Percentiles rank a stretch among this genome's conserved stretches.
phyloP scores from a whole-genome alignment of 2,329 filamentous ascomycete genomes.

The Aspergillus latus region DNA sequence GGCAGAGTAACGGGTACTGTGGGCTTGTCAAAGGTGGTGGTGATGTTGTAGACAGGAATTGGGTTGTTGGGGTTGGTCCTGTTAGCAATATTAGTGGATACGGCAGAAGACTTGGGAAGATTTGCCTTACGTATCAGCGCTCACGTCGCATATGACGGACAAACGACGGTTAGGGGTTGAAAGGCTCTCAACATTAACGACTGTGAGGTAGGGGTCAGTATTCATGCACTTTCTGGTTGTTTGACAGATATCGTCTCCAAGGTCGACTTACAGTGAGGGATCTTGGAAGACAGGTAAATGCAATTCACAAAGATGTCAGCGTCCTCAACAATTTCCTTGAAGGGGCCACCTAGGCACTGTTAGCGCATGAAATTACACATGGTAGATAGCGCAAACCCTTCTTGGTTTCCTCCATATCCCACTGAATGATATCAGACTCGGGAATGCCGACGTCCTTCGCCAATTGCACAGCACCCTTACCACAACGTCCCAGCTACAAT shows the following conservation, averaged over 20 bases:
- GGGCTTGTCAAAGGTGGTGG: conserved; percentile 85
- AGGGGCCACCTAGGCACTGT: conserved; percentile 61
- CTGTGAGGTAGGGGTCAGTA: neutral
- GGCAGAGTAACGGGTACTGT: conserved; percentile 67
- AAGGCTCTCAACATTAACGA: conserved; percentile 71
- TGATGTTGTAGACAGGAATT: conserved; percentile 74
- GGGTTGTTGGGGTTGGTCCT: conserved; percentile 52
- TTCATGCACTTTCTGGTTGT: neutral
- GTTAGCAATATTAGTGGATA: conserved; percentile 8
- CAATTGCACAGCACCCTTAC: conserved; percentile 78
- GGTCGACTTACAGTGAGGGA: conserved; percentile 61
- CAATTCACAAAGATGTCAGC: conserved; percentile 78
- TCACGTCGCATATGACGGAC: conserved; percentile 76
- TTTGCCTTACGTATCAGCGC: conserved; percentile 40
- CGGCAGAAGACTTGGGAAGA: neutral
- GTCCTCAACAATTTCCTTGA: conserved; percentile 70
- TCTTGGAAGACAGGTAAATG: conserved; percentile 79
- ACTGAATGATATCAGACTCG: conserved; percentile 66
- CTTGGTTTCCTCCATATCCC: conserved; percentile 79
- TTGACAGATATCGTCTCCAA: neutral
- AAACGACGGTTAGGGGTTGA: conserved; percentile 68
- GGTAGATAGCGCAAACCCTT: conserved; percentile 46
- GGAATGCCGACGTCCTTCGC: conserved; percentile 72
- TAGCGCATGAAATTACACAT: conserved; percentile 1
- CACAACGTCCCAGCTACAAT: conserved; percentile 62